Conservation (phyloP, 495 filamentous ascomycete species). For the Letharia columbiana region DNA sequence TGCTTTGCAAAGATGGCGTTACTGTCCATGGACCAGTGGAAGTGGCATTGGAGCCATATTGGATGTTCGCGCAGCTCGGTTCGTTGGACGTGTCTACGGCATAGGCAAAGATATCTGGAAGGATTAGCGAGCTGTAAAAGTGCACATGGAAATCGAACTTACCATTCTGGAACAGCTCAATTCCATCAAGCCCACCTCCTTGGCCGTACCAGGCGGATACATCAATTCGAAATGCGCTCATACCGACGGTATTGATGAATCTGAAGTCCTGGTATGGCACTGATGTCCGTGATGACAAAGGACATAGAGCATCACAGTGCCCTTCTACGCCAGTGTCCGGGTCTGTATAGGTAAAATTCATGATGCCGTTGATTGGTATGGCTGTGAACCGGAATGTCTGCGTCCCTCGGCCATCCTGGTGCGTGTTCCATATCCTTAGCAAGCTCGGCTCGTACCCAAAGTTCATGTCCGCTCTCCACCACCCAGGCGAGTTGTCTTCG, state of each 20-base stretch:
- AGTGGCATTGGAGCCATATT: slow-evolving; percentile 55
- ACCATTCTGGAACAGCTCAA: slow-evolving; percentile 80
- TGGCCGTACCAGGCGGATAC: slow-evolving; percentile 76
- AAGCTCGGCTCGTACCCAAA: slow-evolving; percentile 81
- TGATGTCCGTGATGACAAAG: slow-evolving; percentile 57
- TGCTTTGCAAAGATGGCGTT: slow-evolving; percentile 50
- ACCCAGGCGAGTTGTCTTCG: slow-evolving; percentile 68
- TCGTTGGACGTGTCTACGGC: slow-evolving; percentile 85
- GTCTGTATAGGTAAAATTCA: slow-evolving; percentile 91
- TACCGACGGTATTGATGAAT: slow-evolving; percentile 80
- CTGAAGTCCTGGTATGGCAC: slow-evolving; percentile 77
- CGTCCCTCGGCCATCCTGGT: slow-evolving; percentile 76
- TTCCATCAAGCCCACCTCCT: slow-evolving; percentile 79
- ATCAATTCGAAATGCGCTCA: slow-evolving; percentile 81
- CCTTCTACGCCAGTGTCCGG: slow-evolving; percentile 53
- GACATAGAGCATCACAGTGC: slow-evolving; percentile 68
- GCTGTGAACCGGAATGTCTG: slow-evolving; percentile 76
- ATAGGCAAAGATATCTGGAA: slow-evolving; percentile 67
- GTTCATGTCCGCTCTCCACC: slow-evolving; percentile 73
- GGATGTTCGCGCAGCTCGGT: slow-evolving; percentile 63
- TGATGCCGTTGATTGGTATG: slow-evolving; percentile 78
- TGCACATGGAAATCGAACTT: slow-evolving; percentile 21
- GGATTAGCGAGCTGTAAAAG: slow-evolving; percentile 22
- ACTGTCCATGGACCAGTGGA: slow-evolving; percentile 65
- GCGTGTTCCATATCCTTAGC: slow-evolving; percentile 82